These are phyloP conservation scores for Ceratopteris richardii DNA, from an alignment of 75 land plant species.

Conservation along the genomic window DNA sequence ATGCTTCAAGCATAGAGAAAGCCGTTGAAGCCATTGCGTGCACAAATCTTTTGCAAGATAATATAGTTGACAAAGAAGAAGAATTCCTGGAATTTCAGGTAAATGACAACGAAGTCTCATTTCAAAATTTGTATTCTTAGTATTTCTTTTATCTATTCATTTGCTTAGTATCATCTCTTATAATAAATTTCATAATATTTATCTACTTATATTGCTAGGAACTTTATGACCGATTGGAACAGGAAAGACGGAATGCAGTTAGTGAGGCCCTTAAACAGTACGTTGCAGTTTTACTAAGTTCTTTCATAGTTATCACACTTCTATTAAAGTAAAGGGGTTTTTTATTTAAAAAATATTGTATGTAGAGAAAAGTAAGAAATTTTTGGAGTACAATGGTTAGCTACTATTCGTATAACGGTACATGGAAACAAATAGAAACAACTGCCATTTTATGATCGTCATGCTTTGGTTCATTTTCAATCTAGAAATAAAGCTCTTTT, in stretches of 20 bases:
- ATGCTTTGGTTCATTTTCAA: too few species aligned
- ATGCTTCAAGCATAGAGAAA: slow-evolving; percentile 23
- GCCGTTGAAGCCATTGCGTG: slow-evolving; percentile 17
- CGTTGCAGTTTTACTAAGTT: background rate
- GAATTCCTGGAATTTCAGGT: slow-evolving; percentile 26
- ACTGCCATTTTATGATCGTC: too few species aligned
- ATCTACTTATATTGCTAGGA: slow-evolving; percentile 11
- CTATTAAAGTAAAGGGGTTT: too few species aligned
- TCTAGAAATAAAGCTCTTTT: too few species aligned
- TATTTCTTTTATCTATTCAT: background rate
- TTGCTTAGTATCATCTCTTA: background rate
- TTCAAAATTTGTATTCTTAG: background rate
- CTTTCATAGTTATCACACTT: too few species aligned
- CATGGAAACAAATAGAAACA: too few species aligned
- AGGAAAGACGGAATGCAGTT: slow-evolving; percentile 11
- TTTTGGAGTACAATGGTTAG: too few species aligned
- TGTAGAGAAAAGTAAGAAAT: too few species aligned
- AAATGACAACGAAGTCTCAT: background rate
- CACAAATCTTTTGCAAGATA: slow-evolving; percentile 14
- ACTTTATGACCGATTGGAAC: slow-evolving; percentile 15
- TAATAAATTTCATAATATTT: too few species aligned
- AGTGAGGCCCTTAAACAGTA: slow-evolving; percentile 20
- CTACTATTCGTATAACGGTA: too few species aligned
- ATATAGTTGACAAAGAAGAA: slow-evolving; percentile 8
- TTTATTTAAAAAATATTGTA: too few species aligned